These are phyloP conservation scores for Tubosaeta sp. DNA, from an alignment of 768 basidiomycete genomes.

Conservation along the genomic window DNA sequence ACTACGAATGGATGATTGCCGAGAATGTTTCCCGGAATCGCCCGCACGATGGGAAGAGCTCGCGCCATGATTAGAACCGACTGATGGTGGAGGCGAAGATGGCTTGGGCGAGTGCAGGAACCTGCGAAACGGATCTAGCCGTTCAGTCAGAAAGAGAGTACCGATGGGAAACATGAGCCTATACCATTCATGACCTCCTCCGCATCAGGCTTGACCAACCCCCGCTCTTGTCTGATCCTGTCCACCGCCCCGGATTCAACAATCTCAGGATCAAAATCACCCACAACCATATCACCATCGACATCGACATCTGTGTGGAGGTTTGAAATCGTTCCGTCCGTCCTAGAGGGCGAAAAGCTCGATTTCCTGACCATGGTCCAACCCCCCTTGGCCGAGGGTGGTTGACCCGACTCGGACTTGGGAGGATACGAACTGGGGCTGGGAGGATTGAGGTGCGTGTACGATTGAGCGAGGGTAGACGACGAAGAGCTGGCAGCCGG, in stretches of 20 bases:
- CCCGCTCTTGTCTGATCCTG: conserved; percentile 44
- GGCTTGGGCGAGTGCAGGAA: conserved; percentile 35
- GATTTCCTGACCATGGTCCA: conserved; percentile 73
- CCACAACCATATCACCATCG: conserved; percentile 73
- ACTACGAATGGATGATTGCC: conserved; percentile 73
- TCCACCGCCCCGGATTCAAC: conserved; percentile 27
- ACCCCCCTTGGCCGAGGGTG: conserved; percentile 48
- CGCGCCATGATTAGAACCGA: conserved; percentile 7
- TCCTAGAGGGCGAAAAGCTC: conserved; percentile 23
- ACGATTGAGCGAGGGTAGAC: conserved; percentile 71
- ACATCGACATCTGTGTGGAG: conserved; percentile 54
- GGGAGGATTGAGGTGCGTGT: conserved; percentile 74
- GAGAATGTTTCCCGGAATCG: conserved; percentile 55
- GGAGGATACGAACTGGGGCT: conserved; percentile 74
- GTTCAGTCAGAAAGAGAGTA: conserved; percentile 28
- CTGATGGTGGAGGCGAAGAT: conserved; percentile 3
- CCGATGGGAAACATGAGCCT: conserved; percentile 13
- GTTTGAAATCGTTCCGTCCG: conserved; percentile 22
- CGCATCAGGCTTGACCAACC: conserved; percentile 59
- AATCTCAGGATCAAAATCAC: conserved; percentile 66
- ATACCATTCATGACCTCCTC: conserved; percentile 77
- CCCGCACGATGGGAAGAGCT: conserved; percentile 17
- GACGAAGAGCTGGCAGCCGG: conserved; percentile 48
- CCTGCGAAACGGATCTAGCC: conserved; percentile 56
- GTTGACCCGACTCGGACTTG: conserved; percentile 38